Evolutionary conservation across 805 yeast genomes (phyloP).

Genomic region (Nakazawaea peltata): DNA sequence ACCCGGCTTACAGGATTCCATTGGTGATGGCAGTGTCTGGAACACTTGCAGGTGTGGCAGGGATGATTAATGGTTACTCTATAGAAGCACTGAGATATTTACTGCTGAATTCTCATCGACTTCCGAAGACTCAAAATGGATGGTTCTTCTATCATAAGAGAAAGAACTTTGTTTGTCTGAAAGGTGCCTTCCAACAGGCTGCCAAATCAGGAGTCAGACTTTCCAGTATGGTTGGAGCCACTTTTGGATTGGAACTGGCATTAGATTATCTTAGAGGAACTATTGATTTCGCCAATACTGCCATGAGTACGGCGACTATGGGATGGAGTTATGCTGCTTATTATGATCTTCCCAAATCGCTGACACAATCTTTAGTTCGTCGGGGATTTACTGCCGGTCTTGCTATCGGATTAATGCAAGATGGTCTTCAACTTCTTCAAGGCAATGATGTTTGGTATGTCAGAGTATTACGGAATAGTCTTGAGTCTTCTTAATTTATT

Average conservation of each 20-base stretch:
- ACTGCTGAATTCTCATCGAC: conserved; percentile 75
- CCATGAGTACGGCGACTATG: conserved; percentile 42
- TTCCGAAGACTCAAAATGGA: conserved; percentile 71
- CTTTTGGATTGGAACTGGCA: conserved; percentile 55
- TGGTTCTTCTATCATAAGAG: conserved; percentile 87
- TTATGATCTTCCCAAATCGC: conserved; percentile 33
- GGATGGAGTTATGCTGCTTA: conserved; percentile 45
- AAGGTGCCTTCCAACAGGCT: conserved; percentile 44
- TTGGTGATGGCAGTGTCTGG: conserved; percentile 31
- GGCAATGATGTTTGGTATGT: conserved; percentile 67
- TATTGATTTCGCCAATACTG: conserved; percentile 56
- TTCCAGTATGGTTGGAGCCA: conserved; percentile 34
- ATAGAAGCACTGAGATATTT: conserved; percentile 50
- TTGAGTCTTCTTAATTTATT: not conserved
- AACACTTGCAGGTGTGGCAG: conserved; percentile 40
- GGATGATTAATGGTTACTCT: conserved; percentile 53
- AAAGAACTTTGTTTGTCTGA: conserved; percentile 66
- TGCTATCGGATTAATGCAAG: conserved; percentile 59
- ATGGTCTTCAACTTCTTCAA: conserved; percentile 43
- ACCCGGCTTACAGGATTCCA: conserved; percentile 36
- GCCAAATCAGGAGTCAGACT: conserved; percentile 32
- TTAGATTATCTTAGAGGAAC: conserved; percentile 47
- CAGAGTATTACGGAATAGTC: conserved; percentile 15
- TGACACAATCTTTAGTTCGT: conserved; percentile 31
- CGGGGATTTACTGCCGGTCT: conserved; percentile 56